A percentile compares a stretch with the other conserved stretches of the same genome.
Evolutionary conservation across 1,284 basidiomycete genomes (phyloP).

Genomic region (Macrocybe sp.): DNA sequence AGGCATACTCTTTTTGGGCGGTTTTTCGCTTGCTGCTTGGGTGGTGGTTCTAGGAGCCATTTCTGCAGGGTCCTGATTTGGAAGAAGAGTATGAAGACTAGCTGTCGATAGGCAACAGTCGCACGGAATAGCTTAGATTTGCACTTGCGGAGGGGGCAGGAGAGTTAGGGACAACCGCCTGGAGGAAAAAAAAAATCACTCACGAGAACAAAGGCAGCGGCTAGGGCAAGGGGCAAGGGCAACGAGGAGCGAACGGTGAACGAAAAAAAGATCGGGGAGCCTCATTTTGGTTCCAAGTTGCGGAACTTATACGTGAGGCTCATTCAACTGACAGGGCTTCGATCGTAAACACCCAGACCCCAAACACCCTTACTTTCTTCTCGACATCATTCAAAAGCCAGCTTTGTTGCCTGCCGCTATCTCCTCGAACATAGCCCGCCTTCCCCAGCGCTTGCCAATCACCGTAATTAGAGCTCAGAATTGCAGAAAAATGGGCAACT

Average conservation of each 20-base stretch:
- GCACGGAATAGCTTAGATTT: too few relatives aligned
- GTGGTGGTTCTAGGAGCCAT: constrained; percentile 30
- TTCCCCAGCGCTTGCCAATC: too few relatives aligned
- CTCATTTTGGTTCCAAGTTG: constrained; percentile 36
- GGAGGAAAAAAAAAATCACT: constrained; percentile 4
- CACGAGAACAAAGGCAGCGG: background rate
- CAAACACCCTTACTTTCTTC: constrained; percentile 22
- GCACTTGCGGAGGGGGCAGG: too few relatives aligned
- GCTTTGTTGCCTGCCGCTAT: too few relatives aligned
- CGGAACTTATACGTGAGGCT: constrained; percentile 38
- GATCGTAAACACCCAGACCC: constrained; percentile 32
- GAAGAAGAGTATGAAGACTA: too few relatives aligned
- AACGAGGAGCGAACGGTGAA: constrained; percentile 20
- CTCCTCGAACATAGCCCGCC: too few relatives aligned
- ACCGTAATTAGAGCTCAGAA: background rate
- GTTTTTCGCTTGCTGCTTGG: constrained; percentile 28
- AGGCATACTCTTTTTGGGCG: constrained; percentile 35
- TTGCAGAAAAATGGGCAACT: background rate
- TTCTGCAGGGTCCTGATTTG: constrained; percentile 4
- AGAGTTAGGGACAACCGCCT: background rate
- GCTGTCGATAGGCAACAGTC: too few relatives aligned
- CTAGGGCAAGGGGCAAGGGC: constrained; percentile 1
- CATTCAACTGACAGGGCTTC: constrained; percentile 40
- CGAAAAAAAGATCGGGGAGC: constrained; percentile 29
- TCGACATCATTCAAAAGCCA: background rate